phyloP scores from a whole-genome alignment of 257 asterid genomes.

The Nicotiana otophora region DNA sequence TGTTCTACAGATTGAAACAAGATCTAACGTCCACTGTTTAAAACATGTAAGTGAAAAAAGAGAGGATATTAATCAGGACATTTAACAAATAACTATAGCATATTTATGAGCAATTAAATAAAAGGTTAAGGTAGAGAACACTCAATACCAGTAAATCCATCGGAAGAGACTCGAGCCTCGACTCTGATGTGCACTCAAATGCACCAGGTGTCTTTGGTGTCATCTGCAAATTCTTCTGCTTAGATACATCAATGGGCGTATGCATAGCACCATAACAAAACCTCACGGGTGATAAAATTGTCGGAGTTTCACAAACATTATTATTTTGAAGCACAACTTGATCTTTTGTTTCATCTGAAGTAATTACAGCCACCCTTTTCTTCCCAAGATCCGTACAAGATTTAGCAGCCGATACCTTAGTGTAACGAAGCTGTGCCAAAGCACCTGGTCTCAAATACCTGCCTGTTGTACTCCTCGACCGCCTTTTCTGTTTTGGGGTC shows the following conservation, averaged over 20 bases:
- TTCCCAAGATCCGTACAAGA: constrained; percentile 79
- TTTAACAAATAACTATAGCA: background rate
- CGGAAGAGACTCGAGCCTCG: constrained; percentile 87
- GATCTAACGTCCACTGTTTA: background rate
- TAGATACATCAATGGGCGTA: constrained; percentile 24
- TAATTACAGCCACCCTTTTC: constrained; percentile 62
- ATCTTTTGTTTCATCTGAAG: constrained; percentile 26
- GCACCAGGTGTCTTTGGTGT: constrained; percentile 73
- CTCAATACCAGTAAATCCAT: constrained; percentile 74
- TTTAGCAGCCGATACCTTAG: constrained; percentile 61
- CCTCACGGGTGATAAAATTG: constrained; percentile 48
- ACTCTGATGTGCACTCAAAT: constrained; percentile 45
- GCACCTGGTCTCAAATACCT: constrained; percentile 88
- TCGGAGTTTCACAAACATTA: constrained; percentile 30
- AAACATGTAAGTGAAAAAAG: background rate
- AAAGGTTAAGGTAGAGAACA: background rate
- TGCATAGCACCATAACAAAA: constrained; percentile 40
- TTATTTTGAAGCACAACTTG: constrained; percentile 25
- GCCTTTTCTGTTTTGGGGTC: constrained; percentile 50
- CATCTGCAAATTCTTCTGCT: constrained; percentile 37
- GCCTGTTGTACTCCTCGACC: constrained; percentile 34
- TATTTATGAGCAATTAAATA: background rate
- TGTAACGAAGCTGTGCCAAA: constrained; percentile 76
- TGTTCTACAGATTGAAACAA: background rate
- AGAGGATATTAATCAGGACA: background rate